These are phyloP conservation scores for Thuja plicata DNA, from an alignment of 83 land plant genomes.

Conservation along the genomic window DNA sequence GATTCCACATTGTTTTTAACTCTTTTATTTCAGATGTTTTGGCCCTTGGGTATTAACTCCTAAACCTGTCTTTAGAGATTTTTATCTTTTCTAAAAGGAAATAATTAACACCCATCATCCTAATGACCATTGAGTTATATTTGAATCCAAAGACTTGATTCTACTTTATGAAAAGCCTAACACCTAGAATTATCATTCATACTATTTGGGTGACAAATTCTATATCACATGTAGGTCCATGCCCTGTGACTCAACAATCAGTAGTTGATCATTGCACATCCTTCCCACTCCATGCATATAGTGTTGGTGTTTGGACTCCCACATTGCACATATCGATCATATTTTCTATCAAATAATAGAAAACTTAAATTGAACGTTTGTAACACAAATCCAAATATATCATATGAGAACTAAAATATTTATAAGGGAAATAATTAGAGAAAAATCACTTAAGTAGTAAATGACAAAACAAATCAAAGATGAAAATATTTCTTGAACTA, in stretches of 20 bases:
- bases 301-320: constrained; percentile 53
- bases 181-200: neutral
- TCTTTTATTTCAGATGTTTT: neutral
- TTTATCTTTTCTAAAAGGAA: neutral
- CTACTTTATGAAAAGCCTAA: neutral
- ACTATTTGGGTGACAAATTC: neutral
- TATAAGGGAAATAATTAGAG: neutral
- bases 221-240: neutral
- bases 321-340: constrained; percentile 66
- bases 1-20: neutral
- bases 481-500: neutral
- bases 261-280: constrained; percentile 1
- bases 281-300: constrained; percentile 51
- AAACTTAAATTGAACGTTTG: constrained; percentile 2
- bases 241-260: neutral
- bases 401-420: neutral
- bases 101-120: neutral
- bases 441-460: neutral
- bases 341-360: constrained; percentile 51
- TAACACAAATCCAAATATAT: neutral
- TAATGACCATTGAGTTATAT: neutral
- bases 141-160: neutral
- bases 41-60: neutral
- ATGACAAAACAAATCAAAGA: neutral
- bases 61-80: neutral